phyloP scores from a whole-genome alignment of 2,329 filamentous ascomycete genomes.

The Elsinoe fawcettii region DNA sequence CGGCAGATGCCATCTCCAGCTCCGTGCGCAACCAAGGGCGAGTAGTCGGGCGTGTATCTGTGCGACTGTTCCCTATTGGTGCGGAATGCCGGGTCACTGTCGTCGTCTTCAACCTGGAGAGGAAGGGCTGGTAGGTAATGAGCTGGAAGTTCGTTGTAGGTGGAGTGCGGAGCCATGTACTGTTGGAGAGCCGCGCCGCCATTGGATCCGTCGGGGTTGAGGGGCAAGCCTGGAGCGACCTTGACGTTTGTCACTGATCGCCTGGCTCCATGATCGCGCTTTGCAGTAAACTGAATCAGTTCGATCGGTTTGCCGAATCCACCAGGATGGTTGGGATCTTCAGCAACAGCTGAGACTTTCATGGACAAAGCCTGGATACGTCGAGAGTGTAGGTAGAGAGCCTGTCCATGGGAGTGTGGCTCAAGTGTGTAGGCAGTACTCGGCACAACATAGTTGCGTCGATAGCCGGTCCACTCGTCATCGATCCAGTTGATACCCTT shows the following conservation, averaged over 20 bases:
- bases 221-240: slow-evolving; percentile 47
- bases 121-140: slow-evolving; percentile 32
- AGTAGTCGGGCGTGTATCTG: slow-evolving; percentile 4
- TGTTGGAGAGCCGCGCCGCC: slow-evolving; percentile 33
- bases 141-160: slow-evolving; percentile 29
- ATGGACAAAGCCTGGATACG: slow-evolving; percentile 70
- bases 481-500: slow-evolving; percentile 81
- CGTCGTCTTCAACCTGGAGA: slow-evolving; percentile 11
- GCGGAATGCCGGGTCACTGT: not conserved
- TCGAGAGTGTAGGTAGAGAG: slow-evolving; percentile 51
- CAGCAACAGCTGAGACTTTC: slow-evolving; percentile 74
- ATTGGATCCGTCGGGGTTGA: slow-evolving; percentile 40
- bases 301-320: slow-evolving; percentile 69
- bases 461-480: slow-evolving; percentile 83
- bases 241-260: slow-evolving; percentile 63
- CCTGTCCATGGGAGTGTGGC: slow-evolving; percentile 51
- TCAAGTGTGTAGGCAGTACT: slow-evolving; percentile 67
- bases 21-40: slow-evolving; percentile 5
- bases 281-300: slow-evolving; percentile 83
- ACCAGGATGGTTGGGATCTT: slow-evolving; percentile 39
- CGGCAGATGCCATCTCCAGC: slow-evolving; percentile 22
- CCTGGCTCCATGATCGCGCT: slow-evolving; percentile 80
- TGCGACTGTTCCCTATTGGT: slow-evolving; percentile 1
- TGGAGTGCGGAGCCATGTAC: slow-evolving; percentile 33
- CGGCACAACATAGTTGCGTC: slow-evolving; percentile 85